Percentiles rank a stretch among this genome's conserved stretches.
phyloP scores from a whole-genome alignment of 768 basidiomycete genomes.

The Tricholoma hemisulphureum region DNA sequence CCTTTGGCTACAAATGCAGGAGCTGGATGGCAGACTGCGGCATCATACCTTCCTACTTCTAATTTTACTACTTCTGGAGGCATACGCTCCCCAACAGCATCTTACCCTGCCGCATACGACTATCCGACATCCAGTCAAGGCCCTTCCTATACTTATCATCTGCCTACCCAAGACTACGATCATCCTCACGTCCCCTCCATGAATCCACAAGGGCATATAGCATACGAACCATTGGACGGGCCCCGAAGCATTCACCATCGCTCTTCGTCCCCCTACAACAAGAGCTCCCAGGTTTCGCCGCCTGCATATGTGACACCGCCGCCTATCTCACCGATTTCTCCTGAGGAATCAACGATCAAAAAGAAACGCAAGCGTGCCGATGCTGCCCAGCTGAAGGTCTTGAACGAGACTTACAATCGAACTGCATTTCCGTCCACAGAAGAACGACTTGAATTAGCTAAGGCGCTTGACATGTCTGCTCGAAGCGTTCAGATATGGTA shows the following conservation, averaged over 20 bases:
- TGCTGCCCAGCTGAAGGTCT: conserved; percentile 71
- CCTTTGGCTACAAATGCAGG: conserved; percentile 47
- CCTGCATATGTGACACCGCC: conserved; percentile 53
- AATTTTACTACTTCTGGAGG: conserved; percentile 30
- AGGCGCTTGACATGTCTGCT: conserved; percentile 77
- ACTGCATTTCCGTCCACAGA: conserved; percentile 89
- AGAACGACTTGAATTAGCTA: conserved; percentile 75
- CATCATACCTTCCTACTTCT: conserved; percentile 32
- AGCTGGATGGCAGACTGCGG: conserved; percentile 48
- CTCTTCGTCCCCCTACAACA: conserved; percentile 44
- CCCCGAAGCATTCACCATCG: conserved; percentile 38
- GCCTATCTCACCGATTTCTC: conserved; percentile 45
- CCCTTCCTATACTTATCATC: conserved; percentile 43
- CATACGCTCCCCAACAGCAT: conserved; percentile 65
- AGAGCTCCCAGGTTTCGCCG: conserved; percentile 37
- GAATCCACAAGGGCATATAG: conserved; percentile 26
- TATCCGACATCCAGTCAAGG: conserved; percentile 40
- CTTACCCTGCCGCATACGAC: conserved; percentile 56
- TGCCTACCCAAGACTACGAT: conserved; percentile 30
- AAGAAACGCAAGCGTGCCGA: conserved; percentile 88
- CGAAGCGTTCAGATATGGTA: conserved; percentile 88
- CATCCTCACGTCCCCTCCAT: conserved; percentile 28
- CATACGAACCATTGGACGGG: conserved; percentile 31
- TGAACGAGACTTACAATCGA: conserved; percentile 77
- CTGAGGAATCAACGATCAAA: conserved; percentile 73